Percentiles rank a stretch among this genome's conserved stretches.
These are phyloP conservation scores for Akanthomyces uredinophilus DNA, from an alignment of 2,329 filamentous ascomycete species.

Conservation along the genomic window DNA sequence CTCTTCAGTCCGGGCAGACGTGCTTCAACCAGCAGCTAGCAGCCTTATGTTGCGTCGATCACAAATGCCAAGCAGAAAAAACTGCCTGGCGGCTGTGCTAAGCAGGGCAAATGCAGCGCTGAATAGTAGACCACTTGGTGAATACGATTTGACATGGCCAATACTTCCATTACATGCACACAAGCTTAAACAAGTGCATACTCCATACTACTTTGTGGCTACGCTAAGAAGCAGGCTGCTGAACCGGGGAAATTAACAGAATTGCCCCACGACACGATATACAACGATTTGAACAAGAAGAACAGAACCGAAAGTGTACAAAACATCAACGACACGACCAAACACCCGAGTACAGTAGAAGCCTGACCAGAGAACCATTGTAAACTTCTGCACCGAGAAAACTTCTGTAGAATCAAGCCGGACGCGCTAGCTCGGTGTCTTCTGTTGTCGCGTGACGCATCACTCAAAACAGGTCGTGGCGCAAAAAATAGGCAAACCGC, in stretches of 20 bases:
- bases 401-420: no score
- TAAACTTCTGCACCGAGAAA: no score
- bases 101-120: background rate
- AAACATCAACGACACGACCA: no score
- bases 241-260: background rate
- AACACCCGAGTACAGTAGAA: no score
- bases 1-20: background rate
- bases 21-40: background rate
- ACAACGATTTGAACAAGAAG: background rate
- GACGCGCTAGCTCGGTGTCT: no score
- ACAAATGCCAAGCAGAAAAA: background rate
- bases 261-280: no score
- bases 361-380: no score
- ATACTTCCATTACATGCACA: background rate
- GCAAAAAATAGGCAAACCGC: background rate
- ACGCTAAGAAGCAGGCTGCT: background rate
- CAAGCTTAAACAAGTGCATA: background rate
- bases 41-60: background rate
- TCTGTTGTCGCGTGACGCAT: background rate
- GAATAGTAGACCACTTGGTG: no score
- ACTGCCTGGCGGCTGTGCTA: background rate
- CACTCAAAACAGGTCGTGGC: background rate
- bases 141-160: background rate
- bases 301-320: no score
- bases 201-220: background rate